Conservation (phyloP, 2,329 filamentous ascomycete species). For the Lachnellula occidentalis region DNA sequence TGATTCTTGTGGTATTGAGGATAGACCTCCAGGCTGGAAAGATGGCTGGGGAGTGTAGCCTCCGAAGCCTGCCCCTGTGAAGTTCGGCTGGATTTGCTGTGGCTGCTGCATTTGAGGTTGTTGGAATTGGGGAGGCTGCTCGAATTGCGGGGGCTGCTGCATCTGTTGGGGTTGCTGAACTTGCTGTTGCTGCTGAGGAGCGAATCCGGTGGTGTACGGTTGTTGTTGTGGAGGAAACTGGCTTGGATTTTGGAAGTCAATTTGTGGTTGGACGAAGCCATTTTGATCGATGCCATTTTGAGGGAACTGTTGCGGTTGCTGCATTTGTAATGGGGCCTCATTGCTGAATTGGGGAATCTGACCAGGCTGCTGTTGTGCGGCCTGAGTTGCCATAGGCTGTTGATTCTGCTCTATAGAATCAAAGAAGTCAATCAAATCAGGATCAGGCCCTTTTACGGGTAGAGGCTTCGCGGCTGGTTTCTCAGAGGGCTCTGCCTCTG, state of each 20-base stretch:
- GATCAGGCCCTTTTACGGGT: conserved; percentile 56
- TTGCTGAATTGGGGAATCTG: conserved; percentile 21
- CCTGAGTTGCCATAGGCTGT: conserved; percentile 55
- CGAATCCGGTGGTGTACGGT: conserved; percentile 28
- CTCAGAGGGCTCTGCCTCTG: conserved; percentile 24
- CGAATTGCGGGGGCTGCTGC: conserved; percentile 5
- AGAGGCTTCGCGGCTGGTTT: conserved; percentile 37
- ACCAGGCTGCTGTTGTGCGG: conserved; percentile 30
- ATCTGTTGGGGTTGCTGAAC: conserved; percentile 25
- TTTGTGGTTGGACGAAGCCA: conserved; percentile 37
- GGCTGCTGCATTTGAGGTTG: conserved; percentile 5
- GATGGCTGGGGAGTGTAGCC: conserved; percentile 66
- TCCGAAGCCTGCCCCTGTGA: conserved; percentile 76
- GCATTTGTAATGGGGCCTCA: conserved; percentile 28
- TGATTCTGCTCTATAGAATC: conserved; percentile 89
- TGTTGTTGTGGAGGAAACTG: conserved; percentile 39
- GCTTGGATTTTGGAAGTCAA: conserved; percentile 36
- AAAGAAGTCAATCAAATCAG: conserved; percentile 90
- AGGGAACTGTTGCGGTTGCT: conserved; percentile 36
- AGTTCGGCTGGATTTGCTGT: conserved; percentile 51
- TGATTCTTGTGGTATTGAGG: conserved; percentile 54
- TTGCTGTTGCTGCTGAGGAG: conserved; percentile 29
- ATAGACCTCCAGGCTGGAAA: conserved; percentile 49
- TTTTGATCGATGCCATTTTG: conserved; percentile 40
- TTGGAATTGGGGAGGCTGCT: conserved; percentile 4